These are phyloP conservation scores for Hawksworthiomyces lignivorus DNA, from an alignment of 2,329 filamentous ascomycete genomes.

Conservation along the genomic window DNA sequence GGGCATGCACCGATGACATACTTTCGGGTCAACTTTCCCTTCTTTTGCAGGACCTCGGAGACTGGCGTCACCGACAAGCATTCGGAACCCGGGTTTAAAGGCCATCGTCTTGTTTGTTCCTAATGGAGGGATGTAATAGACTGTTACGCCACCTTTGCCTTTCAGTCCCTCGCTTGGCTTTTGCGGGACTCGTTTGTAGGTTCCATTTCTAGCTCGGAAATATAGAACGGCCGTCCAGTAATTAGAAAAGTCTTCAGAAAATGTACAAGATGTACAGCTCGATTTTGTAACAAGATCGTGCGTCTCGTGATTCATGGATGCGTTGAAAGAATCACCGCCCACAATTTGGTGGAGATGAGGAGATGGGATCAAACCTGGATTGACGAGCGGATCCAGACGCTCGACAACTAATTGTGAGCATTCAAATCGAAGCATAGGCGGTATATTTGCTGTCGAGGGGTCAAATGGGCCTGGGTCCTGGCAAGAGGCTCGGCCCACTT, in stretches of 20 bases:
- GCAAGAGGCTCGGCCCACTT: constrained; percentile 5
- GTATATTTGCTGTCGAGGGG: constrained; percentile 12
- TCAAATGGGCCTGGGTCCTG: constrained; percentile 13
- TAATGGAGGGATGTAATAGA: constrained; percentile 28
- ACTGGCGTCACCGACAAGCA: constrained; percentile 23
- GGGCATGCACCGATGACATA: constrained; percentile 8
- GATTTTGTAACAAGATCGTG: too few species aligned
- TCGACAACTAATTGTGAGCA: too few species aligned
- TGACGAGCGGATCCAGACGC: too few species aligned
- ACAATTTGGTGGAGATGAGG: too few species aligned
- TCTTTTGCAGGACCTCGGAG: background rate
- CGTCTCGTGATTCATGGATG: too few species aligned
- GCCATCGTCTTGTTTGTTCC: constrained; percentile 26
- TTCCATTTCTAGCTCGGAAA: too few species aligned
- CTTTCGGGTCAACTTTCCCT: constrained; percentile 3
- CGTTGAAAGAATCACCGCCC: too few species aligned
- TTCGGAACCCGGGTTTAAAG: constrained; percentile 29
- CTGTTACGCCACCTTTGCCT: constrained; percentile 25
- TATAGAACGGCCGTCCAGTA: constrained; percentile 11
- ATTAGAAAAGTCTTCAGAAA: constrained; percentile 20
- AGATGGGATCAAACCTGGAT: too few species aligned
- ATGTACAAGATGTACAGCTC: too few species aligned
- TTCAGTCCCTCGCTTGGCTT: constrained; percentile 19
- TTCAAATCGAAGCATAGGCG: constrained; percentile 5
- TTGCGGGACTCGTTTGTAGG: too few species aligned